Conservation (phyloP, 345 rosid genomes). For the Arabidopsis arenosa region DNA sequence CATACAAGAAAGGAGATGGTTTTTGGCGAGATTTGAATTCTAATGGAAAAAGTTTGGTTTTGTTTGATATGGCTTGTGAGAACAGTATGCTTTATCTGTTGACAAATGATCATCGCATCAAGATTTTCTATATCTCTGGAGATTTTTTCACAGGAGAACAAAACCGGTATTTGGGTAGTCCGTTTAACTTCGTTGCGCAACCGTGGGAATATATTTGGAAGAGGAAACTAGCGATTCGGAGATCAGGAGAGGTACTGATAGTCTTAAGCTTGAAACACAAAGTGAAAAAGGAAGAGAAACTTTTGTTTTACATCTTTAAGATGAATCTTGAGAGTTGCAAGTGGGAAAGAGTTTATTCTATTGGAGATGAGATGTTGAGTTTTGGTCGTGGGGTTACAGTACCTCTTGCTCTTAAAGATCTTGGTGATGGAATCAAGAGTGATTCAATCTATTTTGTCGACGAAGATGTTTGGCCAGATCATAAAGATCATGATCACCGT, state of each 20-base stretch:
- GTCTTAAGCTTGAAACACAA: constrained; percentile 12
- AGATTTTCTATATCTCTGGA: background rate
- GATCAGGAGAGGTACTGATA: constrained; percentile 21
- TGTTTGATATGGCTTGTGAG: background rate
- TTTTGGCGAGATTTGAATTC: background rate
- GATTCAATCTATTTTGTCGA: constrained; percentile 7
- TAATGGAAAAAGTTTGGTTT: background rate
- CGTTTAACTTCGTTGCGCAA: background rate
- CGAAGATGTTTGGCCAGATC: constrained; percentile 7
- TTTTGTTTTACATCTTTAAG: constrained; percentile 29
- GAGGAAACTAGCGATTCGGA: constrained; percentile 1
- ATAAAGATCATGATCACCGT: constrained; percentile 4
- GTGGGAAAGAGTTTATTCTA: constrained; percentile 27
- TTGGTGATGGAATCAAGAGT: constrained; percentile 27
- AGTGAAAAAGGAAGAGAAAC: background rate
- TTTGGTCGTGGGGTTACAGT: constrained; percentile 30
- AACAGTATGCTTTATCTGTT: constrained; percentile 14
- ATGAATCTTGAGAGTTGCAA: constrained; percentile 29
- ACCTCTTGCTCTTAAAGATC: background rate
- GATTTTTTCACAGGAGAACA: background rate
- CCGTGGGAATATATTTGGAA: constrained; percentile 20
- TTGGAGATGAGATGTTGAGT: constrained; percentile 28
- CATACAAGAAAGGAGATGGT: background rate
- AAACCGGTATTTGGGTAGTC: background rate
- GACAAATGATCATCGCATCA: constrained; percentile 3